Conservation (phyloP, 257 asterid species). For the Lantana camara region DNA sequence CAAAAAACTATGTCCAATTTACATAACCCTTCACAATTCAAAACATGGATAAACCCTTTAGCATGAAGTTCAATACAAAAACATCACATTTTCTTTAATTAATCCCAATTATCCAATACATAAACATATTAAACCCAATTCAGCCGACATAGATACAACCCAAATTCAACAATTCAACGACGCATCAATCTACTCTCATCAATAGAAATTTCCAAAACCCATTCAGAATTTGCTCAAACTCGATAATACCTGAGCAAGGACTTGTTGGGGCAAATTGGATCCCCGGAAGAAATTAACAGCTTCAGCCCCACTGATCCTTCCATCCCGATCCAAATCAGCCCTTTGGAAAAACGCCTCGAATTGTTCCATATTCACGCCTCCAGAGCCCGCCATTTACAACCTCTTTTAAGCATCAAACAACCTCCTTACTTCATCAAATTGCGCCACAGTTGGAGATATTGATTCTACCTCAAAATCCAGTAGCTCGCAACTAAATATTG, state of each 20-base stretch:
- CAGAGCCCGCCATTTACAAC: slow-evolving; percentile 48
- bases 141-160: neutral
- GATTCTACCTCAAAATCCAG: slow-evolving; percentile 17
- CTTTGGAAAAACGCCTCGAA: slow-evolving; percentile 80
- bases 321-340: slow-evolving; percentile 96
- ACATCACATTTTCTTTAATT: neutral
- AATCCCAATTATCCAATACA: neutral
- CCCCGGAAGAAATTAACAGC: slow-evolving; percentile 85
- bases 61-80: neutral
- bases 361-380: slow-evolving; percentile 60
- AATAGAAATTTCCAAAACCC: neutral
- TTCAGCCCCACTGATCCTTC: slow-evolving; percentile 89
- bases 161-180: neutral
- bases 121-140: neutral
- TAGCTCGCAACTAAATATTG: neutral
- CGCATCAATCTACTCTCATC: neutral
- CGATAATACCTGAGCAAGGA: slow-evolving; percentile 71
- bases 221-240: neutral
- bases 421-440: slow-evolving; percentile 32
- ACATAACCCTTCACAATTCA: neutral
- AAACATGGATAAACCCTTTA: neutral
- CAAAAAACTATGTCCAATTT: neutral
- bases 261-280: slow-evolving; percentile 78
- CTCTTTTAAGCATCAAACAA: slow-evolving; percentile 29
- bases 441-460: slow-evolving; percentile 10